phyloP scores from a whole-genome alignment of 306 rosid genomes.

The Coriaria nepalensis region DNA sequence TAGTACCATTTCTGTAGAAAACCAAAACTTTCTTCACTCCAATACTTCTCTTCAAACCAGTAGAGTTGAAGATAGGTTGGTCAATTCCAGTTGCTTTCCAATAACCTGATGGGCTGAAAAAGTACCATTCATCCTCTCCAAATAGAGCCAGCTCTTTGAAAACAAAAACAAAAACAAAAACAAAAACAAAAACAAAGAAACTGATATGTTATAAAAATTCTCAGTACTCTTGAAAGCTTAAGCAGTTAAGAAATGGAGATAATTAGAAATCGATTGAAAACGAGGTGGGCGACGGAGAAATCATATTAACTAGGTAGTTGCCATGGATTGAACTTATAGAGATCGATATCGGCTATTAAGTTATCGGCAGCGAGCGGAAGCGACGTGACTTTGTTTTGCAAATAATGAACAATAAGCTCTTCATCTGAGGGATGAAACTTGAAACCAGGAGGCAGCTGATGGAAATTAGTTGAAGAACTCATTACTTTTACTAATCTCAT shows the following conservation, averaged over 20 bases:
- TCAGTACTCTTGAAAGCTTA: neutral
- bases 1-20: constrained; percentile 23
- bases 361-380: constrained; percentile 49
- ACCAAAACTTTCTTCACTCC: constrained; percentile 68
- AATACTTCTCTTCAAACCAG: constrained; percentile 24
- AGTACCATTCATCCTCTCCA: constrained; percentile 42
- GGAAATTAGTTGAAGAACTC: no score
- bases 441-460: constrained; percentile 60
- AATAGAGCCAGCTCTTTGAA: constrained; percentile 51
- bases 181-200: neutral
- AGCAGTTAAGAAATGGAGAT: constrained; percentile 5
- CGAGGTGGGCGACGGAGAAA: constrained; percentile 17
- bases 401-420: constrained; percentile 72
- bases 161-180: neutral
- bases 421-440: constrained; percentile 79
- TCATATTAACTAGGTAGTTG: constrained; percentile 44
- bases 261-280: constrained; percentile 6
- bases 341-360: constrained; percentile 52
- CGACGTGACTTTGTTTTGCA: constrained; percentile 43
- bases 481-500: no score
- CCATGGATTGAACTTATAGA: constrained; percentile 63
- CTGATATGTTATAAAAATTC: no score
- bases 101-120: constrained; percentile 27
- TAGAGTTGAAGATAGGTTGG: constrained; percentile 42
- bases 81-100: constrained; percentile 71